These are phyloP conservation scores for Quercus alba DNA, from an alignment of 306 rosid species.

Conservation along the genomic window DNA sequence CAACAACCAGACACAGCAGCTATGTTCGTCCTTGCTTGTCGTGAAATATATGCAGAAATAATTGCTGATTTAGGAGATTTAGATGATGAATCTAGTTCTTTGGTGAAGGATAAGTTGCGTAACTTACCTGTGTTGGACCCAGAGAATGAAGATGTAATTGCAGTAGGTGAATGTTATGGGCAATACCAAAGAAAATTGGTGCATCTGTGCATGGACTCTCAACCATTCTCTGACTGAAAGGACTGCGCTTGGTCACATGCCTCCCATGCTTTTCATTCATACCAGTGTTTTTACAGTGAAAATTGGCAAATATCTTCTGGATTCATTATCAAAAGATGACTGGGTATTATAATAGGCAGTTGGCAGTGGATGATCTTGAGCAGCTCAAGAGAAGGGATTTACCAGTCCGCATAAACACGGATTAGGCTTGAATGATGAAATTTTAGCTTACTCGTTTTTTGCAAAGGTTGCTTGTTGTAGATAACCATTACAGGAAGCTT, in stretches of 20 bases:
- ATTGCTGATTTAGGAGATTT: conserved; percentile 42
- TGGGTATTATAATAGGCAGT: conserved; percentile 1
- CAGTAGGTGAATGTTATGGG: conserved; percentile 77
- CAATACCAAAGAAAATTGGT: conserved; percentile 85
- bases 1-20: conserved; percentile 94
- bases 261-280: conserved; percentile 10
- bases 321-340: conserved; percentile 1
- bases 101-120: conserved; percentile 37
- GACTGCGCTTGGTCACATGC: not conserved
- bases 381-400: conserved; percentile 17
- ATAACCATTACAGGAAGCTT: conserved; percentile 4
- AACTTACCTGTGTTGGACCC: conserved; percentile 72
- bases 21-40: conserved; percentile 93
- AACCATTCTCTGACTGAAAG: conserved; percentile 62
- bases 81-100: conserved; percentile 57
- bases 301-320: conserved; percentile 2
- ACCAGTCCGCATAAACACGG: not conserved
- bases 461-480: not conserved
- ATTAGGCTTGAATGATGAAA: too few species aligned
- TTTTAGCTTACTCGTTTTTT: conserved; percentile 8
- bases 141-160: conserved; percentile 70
- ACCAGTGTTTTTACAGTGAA: not conserved
- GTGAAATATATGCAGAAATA: conserved; percentile 67
- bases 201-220: conserved; percentile 93
- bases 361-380: conserved; percentile 8